These are phyloP conservation scores for Ophiostoma sp. DNA, from an alignment of 2,329 filamentous ascomycete species.

Conservation along the genomic window DNA sequence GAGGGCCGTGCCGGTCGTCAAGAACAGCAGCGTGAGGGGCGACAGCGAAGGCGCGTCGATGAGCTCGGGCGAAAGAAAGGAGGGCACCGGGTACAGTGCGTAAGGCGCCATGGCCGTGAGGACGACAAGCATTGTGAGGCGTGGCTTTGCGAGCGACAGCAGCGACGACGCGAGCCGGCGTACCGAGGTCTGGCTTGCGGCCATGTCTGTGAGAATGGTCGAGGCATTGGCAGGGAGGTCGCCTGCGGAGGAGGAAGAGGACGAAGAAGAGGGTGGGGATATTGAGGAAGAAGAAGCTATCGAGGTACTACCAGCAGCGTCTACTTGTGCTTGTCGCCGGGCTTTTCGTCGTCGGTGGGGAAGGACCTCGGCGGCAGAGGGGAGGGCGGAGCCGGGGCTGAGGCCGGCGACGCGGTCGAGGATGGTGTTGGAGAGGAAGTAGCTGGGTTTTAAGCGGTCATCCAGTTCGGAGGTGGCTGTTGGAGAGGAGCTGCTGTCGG, in stretches of 20 bases:
- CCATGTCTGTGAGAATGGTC: constrained; percentile 49
- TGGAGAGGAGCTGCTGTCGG: background rate
- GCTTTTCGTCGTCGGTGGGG: constrained; percentile 26
- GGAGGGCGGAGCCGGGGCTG: constrained; percentile 12
- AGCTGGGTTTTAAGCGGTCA: constrained; percentile 31
- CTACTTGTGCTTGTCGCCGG: constrained; percentile 15
- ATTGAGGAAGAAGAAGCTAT: background rate
- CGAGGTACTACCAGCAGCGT: background rate
- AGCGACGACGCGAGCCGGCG: constrained; percentile 70
- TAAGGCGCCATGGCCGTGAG: constrained; percentile 88
- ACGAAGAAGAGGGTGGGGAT: background rate
- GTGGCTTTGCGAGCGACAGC: constrained; percentile 90
- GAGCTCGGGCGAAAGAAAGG: constrained; percentile 64
- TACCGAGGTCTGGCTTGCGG: constrained; percentile 47
- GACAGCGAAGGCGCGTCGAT: constrained; percentile 67
- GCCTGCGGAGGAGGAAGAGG: background rate
- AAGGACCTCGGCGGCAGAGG: constrained; percentile 13
- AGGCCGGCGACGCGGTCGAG: constrained; percentile 29
- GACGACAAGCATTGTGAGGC: constrained; percentile 83
- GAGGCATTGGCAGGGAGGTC: constrained; percentile 39
- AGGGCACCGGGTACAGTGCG: constrained; percentile 85
- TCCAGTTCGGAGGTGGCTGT: constrained; percentile 4
- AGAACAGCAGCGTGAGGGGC: constrained; percentile 84
- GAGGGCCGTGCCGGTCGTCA: constrained; percentile 81
- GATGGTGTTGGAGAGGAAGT: constrained; percentile 35